Conservation (phyloP, 345 rosid species). For the Hibiscus trionum region DNA sequence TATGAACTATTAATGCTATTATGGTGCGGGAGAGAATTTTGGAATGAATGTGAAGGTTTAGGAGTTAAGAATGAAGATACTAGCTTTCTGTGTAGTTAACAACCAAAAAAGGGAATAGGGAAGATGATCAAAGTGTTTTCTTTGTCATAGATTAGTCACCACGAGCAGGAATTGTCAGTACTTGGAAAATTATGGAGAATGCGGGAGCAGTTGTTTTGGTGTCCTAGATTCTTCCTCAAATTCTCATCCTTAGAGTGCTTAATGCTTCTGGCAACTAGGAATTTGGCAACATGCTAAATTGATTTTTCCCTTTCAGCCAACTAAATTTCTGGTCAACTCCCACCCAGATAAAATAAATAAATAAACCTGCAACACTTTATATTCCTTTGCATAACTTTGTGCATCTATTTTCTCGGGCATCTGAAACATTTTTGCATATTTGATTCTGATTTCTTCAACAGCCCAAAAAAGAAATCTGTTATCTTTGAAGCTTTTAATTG, state of each 20-base stretch:
- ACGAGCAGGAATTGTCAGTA: not conserved
- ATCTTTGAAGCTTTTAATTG: not conserved
- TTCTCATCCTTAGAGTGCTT: not conserved
- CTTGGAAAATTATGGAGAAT: not conserved
- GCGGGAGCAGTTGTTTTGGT: not conserved
- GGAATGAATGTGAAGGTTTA: not conserved
- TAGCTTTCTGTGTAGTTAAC: not conserved
- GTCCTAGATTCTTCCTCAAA: not conserved
- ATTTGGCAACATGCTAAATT: not conserved
- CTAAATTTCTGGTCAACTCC: no score
- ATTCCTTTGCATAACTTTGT: no score
- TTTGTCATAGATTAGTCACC: not conserved
- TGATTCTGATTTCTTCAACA: no score
- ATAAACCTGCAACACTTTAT: no score
- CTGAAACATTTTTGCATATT: no score
- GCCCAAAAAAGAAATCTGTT: no score
- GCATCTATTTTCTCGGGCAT: no score
- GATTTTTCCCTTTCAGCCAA: no score
- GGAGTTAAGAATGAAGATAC: not conserved
- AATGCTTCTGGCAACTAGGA: not conserved
- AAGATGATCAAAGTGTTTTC: not conserved
- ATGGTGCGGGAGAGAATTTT: not conserved
- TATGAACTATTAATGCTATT: not conserved
- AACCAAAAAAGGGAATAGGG: not conserved
- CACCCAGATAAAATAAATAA: no score